Evolutionary conservation across 768 basidiomycete species (phyloP).

Genomic region (Suillus weaverae): DNA sequence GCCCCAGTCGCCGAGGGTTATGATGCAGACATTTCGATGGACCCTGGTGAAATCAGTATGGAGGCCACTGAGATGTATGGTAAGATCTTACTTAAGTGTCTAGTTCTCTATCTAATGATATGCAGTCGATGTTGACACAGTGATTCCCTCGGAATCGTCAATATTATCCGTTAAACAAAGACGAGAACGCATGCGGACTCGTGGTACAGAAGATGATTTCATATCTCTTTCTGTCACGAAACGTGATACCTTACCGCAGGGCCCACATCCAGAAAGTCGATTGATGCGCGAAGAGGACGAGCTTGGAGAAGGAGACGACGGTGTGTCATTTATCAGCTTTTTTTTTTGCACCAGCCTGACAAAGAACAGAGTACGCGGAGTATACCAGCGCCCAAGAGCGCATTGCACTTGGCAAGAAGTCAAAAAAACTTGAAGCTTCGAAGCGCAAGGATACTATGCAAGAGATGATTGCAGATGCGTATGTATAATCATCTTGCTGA

Average conservation of each 20-base stretch:
- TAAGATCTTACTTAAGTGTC: constrained; percentile 15
- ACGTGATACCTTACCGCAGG: constrained; percentile 52
- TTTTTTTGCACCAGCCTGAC: constrained; percentile 11
- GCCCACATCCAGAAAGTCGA: constrained; percentile 84
- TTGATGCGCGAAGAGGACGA: constrained; percentile 86
- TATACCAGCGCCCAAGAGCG: constrained; percentile 87
- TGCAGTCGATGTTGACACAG: constrained; percentile 39
- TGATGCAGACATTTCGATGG: constrained; percentile 51
- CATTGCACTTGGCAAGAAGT: constrained; percentile 83
- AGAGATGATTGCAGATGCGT: constrained; percentile 84
- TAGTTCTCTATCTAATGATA: constrained; percentile 7
- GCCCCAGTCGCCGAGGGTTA: constrained; percentile 37
- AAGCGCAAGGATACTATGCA: constrained; percentile 70
- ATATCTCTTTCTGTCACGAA: constrained; percentile 75
- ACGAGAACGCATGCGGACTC: constrained; percentile 63
- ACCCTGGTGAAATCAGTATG: constrained; percentile 40
- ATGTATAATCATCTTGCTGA: constrained; percentile 27
- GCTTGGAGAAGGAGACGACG: constrained; percentile 84
- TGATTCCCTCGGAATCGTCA: constrained; percentile 70
- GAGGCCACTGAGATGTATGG: constrained; percentile 33
- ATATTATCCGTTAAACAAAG: constrained; percentile 75
- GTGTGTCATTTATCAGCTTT: constrained; percentile 41
- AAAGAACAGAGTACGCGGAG: constrained; percentile 70
- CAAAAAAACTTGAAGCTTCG: constrained; percentile 65
- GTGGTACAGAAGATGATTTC: constrained; percentile 61